phyloP scores from a whole-genome alignment of 495 filamentous ascomycete species.

The Oidiodendron maius region DNA sequence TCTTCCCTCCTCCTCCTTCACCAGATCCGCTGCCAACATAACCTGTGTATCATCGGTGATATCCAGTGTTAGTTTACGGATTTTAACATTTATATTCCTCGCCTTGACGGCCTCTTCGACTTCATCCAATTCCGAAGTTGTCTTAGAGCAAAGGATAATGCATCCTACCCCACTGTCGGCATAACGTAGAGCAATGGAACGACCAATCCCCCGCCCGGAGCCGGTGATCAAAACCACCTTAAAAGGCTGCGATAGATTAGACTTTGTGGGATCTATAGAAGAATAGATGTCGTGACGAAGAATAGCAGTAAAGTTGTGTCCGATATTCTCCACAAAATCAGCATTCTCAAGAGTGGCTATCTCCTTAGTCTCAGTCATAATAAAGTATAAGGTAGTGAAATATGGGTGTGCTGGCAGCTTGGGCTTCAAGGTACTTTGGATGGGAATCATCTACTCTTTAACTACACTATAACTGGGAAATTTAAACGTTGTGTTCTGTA shows the following conservation, averaged over 20 bases:
- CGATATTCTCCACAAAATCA: too few species aligned
- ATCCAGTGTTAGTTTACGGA: conserved; percentile 31
- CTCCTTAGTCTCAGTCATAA: too few species aligned
- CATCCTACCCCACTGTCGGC: conserved; percentile 32
- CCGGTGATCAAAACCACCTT: conserved; percentile 42
- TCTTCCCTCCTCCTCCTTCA: conserved; percentile 28
- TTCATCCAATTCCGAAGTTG: conserved; percentile 31
- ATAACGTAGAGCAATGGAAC: conserved; percentile 35
- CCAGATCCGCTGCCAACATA: conserved; percentile 25
- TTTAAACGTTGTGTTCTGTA: too few species aligned
- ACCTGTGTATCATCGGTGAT: conserved; percentile 37
- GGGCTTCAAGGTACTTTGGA: too few species aligned
- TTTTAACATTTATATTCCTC: conserved; percentile 29
- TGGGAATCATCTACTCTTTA: too few species aligned
- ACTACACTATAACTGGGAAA: too few species aligned
- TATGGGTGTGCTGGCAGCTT: too few species aligned
- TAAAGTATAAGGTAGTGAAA: too few species aligned
- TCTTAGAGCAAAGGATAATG: conserved; percentile 33
- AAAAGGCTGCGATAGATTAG: not conserved
- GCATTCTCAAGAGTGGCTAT: too few species aligned
- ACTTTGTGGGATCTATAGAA: conserved; percentile 1
- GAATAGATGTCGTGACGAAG: conserved; percentile 12
- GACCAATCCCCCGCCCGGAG: conserved; percentile 41
- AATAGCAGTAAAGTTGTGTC: not conserved
- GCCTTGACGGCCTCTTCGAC: conserved; percentile 27